Conservation (phyloP, 768 basidiomycete genomes). For the Pilatotrama ljubarskyi region DNA sequence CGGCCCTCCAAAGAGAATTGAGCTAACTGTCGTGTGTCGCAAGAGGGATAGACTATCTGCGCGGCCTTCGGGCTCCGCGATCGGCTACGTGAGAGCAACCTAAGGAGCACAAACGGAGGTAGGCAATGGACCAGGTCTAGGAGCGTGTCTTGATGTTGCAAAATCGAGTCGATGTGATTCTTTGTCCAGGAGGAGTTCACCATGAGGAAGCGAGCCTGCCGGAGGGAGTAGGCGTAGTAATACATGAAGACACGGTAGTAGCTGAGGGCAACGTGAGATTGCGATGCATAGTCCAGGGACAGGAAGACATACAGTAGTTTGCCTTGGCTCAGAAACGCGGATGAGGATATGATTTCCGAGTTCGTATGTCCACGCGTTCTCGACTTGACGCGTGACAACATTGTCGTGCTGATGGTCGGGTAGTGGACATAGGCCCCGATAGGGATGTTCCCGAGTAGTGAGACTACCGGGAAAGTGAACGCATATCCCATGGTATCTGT, state of each 20-base stretch:
- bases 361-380: constrained; percentile 66
- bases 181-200: constrained; percentile 97
- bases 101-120: constrained; percentile 42
- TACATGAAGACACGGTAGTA: constrained; percentile 91
- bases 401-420: constrained; percentile 92
- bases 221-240: constrained; percentile 75
- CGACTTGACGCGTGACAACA: constrained; percentile 78
- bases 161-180: constrained; percentile 74
- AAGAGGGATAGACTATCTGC: constrained; percentile 85
- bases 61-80: constrained; percentile 28
- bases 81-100: constrained; percentile 5
- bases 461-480: constrained; percentile 83
- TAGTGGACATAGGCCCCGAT: constrained; percentile 95
- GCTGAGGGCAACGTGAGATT: constrained; percentile 37
- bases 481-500: constrained; percentile 98
- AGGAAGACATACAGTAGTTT: constrained; percentile 60
- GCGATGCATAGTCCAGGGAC: neutral
- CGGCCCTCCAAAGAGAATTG: constrained; percentile 53
- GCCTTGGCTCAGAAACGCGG: constrained; percentile 49
- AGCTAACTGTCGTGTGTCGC: constrained; percentile 77
- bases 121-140: constrained; percentile 47
- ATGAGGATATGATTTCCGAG: constrained; percentile 54
- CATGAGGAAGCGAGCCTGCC: constrained; percentile 76
- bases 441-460: constrained; percentile 61
- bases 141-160: constrained; percentile 53